Evolutionary conservation across 805 yeast species (phyloP), one percentile per base, ranked within the genome.

Genomic region (Candida jianshihensis): DNA sequence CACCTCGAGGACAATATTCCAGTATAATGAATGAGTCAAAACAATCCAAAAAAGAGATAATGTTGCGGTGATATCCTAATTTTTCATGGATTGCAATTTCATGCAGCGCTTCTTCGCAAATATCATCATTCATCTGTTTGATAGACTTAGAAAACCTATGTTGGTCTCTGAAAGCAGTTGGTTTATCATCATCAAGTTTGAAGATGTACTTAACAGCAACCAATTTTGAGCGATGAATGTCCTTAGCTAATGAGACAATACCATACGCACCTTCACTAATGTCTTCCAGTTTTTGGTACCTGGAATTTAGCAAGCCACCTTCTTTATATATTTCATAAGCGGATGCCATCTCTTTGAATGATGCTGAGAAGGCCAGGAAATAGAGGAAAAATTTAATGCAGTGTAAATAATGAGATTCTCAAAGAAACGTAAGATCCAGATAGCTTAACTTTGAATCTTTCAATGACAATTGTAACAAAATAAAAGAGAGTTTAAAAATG

Each of bases 191-290:
- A 33, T 72, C 73, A 18, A 71, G 52, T 16, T 84, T 81, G 48
- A 77, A 80, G 37, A 88, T 81, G 55, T 84, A 85, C 61, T 90
- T 89, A 42, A 90, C 77, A 3, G 97, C 97, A 20, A 84, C 94
- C 33, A 83, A 60, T 37, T 66, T 63, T 26, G 64, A 60, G 19
- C 70, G 67, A 17, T 48, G 46, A 4, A 59, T 48, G 57, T 90
- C 96, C 49, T 77, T 78, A 9, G 96, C 97, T 19, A 90, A 68
- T 2, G 94, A 78, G 8, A 90, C 97, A 32, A 83, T 73, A 34
- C 97, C 97, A 59, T 86, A 90, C 0, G 97, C 86, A 21, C 97
- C 97, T 57, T 86, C 89, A 53, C 89, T 85, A 40, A 90, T 74
- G 53, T 79, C 85, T 39, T 75, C 77, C 17, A 87, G 68, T 48